Evolutionary conservation across 495 filamentous ascomycete genomes (phyloP), one percentile per base, ranked within the genome.

Genomic region (Penicillium nucicola): DNA sequence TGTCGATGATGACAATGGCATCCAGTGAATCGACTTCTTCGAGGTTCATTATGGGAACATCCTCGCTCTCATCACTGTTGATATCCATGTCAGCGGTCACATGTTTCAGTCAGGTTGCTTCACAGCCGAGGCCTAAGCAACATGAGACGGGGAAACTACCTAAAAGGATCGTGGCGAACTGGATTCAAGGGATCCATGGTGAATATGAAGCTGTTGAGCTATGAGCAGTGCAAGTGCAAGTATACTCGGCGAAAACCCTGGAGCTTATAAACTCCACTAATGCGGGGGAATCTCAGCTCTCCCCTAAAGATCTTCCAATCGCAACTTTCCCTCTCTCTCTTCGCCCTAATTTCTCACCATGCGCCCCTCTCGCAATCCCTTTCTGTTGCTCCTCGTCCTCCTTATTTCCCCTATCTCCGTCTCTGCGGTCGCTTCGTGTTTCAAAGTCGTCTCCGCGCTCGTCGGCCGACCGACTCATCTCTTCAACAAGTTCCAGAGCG

Each of bases 1-100:
- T 82, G 60, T 80, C 78, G 35, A 81, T 69, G 48, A 80, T 74
- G 23, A 79, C 62, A 15, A 62, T 61, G 39, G 74, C 75, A 47
- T 75, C 70, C 7, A 82, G 66, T 2, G 62, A 58, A 64, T 79
- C 78, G 23, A 81, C 55, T 49, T 79, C 74, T 50, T 70, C 58
- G 10, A 77, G 65, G 38, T 57, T 49, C 12, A 48, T 23, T 7
- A 14, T 12, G 7, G 44, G 28, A 13, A 23, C 19, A 5, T 48
- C 46, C 13, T 3, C 19, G 15, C 28, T 25, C 12, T 45, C 31
- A n/a, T 47, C 36, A 48, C 46, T 48, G 43, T 23, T 47, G 55
- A 50, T 8, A 20, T 38, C 11, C 20, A 11, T 9, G 45, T 30
- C 20, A 48, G 47, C 37, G 11, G 31, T 42, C 13, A 42, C 14